Evolutionary conservation across 2,329 filamentous ascomycete species (phyloP), one percentile per base, ranked within the genome.

Genomic region (Phialophora expanda): DNA sequence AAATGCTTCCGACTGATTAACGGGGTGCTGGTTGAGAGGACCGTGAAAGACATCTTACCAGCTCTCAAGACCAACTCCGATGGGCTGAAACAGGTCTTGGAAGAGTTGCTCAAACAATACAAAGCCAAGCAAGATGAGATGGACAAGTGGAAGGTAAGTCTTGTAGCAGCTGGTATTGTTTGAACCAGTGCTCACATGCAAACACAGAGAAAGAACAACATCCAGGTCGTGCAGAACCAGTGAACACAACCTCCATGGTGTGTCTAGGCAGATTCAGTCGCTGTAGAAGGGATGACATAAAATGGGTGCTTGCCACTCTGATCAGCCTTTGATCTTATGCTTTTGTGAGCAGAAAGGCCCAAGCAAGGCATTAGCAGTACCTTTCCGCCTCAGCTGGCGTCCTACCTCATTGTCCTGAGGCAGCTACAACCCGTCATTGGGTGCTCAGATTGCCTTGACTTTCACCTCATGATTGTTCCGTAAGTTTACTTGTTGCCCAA

Each of bases 1-100:
- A 99, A 97, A 82, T 98, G 94, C 81, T 99, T 98, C 81, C 93
- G 95, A 73, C 92, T 99, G 87, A 96, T 99, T 78, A 98, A 99
- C 78, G 95, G 95, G 54, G 93, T 98, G 26, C 83, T 99, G 65
- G 92, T 97, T 61, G 95, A 99, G 82, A 87, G 93, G 73, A 98
- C 94, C 17, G 92, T 99, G 72, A 86, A 92, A 78, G 95, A 98
- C 78, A 92, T 99, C 12, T 84, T 96, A 62, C 95, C 95, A 5
- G 91, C 92, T 28, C 84, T 99, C 67, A 90, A 92, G 81, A 98
- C 93, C 22, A 98, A 99, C 77, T 91, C 92, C 28, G 94, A 98
- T 69, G 94, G 95, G 1, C 78, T 99, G 76, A 95, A 90, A 80
- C 96, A 97, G 81, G 93, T 98, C 32, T 83, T 98, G 62, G 93